Evolutionary conservation across 129 eudicot species (phyloP).

Genomic region (Gnaphalium uliginosum): DNA sequence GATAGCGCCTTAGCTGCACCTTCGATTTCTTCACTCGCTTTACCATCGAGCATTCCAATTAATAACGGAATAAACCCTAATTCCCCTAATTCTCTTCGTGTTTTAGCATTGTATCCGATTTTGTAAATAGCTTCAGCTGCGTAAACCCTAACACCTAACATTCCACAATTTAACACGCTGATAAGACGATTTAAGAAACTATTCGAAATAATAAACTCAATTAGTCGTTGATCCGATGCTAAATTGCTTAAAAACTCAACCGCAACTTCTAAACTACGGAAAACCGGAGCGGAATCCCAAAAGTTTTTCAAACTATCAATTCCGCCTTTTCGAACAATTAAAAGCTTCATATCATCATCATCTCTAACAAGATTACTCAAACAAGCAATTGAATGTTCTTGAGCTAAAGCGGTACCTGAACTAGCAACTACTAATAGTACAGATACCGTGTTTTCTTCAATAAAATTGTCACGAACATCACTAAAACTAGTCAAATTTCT

Average conservation of each 20-base stretch:
- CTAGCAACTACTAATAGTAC: conserved; percentile 44
- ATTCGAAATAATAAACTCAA: conserved; percentile 39
- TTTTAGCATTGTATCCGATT: conserved; percentile 47
- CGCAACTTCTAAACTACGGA: conserved; percentile 45
- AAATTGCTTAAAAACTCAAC: conserved; percentile 48
- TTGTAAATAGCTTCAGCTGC: conserved; percentile 58
- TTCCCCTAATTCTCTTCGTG: conserved; percentile 62
- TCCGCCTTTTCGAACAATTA: conserved; percentile 59
- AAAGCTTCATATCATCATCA: conserved; percentile 50
- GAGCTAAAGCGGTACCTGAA: conserved; percentile 61
- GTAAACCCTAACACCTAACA: conserved; percentile 54
- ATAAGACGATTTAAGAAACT: conserved; percentile 46
- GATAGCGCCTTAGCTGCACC: conserved; percentile 64
- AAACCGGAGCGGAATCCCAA: conserved; percentile 53
- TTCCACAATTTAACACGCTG: conserved; percentile 45
- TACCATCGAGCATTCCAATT: conserved; percentile 63
- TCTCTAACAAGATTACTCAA: conserved; percentile 47
- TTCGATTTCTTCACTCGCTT: conserved; percentile 57
- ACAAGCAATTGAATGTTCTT: conserved; percentile 71
- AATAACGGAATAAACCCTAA: conserved; percentile 57
- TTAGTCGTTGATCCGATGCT: conserved; percentile 51
- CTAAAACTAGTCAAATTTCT: conserved; percentile 47
- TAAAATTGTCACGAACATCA: conserved; percentile 41
- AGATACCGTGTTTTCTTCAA: conserved; percentile 54
- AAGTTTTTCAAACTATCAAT: conserved; percentile 48